A percentile compares a stretch with the other conserved stretches of the same genome.
Conservation (phyloP, 441 rosid species). For the Daphne laureola region DNA sequence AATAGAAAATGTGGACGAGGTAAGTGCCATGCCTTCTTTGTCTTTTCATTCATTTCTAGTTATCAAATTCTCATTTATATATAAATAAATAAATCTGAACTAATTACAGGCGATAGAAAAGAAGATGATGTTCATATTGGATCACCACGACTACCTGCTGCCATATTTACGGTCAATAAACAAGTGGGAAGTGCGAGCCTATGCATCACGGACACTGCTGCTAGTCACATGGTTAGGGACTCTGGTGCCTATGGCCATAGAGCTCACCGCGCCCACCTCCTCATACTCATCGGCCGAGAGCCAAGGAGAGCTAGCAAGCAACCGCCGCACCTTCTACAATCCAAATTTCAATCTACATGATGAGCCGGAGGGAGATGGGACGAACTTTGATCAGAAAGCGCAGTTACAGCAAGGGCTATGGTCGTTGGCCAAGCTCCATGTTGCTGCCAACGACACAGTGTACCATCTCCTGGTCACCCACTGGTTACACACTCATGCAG, state of each 20-base stretch:
- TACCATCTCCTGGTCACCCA: conserved; percentile 52
- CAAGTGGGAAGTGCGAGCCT: conserved; percentile 32
- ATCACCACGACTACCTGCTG: conserved; percentile 55
- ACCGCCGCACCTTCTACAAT: too few relatives aligned
- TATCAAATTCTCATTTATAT: too few relatives aligned
- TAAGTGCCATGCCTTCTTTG: too few relatives aligned
- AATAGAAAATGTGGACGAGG: too few relatives aligned
- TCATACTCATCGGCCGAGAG: not conserved
- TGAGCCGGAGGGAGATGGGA: too few relatives aligned
- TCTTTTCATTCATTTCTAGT: too few relatives aligned
- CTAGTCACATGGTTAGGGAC: conserved; percentile 20
- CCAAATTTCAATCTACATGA: too few relatives aligned
- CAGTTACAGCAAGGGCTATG: conserved; percentile 34
- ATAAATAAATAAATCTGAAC: too few relatives aligned
- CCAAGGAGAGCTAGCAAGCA: too few relatives aligned
- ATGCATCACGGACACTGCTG: conserved; percentile 46
- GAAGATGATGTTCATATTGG: conserved; percentile 37
- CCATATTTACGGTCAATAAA: conserved; percentile 39
- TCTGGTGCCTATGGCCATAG: conserved; percentile 45
- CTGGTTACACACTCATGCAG: conserved; percentile 65
- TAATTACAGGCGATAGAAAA: conserved; percentile 37
- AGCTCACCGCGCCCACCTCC: conserved; percentile 35
- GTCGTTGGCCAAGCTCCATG: conserved; percentile 57
- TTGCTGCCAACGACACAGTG: conserved; percentile 47
- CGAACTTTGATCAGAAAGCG: too few relatives aligned